These are phyloP conservation scores for Puccinia coronata DNA, from an alignment of 1,284 basidiomycete species.

Conservation along the genomic window DNA sequence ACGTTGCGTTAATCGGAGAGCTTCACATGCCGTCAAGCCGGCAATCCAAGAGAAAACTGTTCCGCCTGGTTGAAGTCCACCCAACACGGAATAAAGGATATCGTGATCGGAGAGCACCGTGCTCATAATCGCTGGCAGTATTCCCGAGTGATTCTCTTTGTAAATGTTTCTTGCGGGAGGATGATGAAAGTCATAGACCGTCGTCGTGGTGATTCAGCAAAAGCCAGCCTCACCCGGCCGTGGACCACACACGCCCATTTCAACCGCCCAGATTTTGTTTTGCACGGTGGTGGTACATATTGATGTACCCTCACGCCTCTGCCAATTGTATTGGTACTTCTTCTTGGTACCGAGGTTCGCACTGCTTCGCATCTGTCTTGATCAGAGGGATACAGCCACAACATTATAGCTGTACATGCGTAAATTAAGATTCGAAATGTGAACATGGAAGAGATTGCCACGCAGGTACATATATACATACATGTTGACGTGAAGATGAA, in stretches of 20 bases:
- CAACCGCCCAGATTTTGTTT: background rate
- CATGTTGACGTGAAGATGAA: background rate
- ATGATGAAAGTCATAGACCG: background rate
- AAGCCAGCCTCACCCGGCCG: no score
- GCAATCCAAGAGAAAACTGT: constrained; percentile 25
- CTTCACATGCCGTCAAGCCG: constrained; percentile 19
- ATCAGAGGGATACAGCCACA: background rate
- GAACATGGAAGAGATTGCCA: constrained; percentile 1
- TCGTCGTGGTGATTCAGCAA: background rate
- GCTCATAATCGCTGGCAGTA: no score
- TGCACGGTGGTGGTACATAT: no score
- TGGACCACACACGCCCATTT: background rate
- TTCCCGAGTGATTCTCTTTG: background rate
- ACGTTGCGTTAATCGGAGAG: constrained; percentile 35
- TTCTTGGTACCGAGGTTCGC: no score
- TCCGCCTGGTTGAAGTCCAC: constrained; percentile 32
- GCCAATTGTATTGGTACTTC: background rate
- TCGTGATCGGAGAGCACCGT: background rate
- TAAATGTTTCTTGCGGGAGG: background rate
- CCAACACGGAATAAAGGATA: constrained; percentile 12
- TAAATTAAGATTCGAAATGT: background rate
- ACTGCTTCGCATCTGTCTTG: background rate
- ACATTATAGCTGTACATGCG: background rate
- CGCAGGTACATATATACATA: background rate
- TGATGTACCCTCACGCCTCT: background rate